Base-by-base conservation (phyloP, 1,139 yeast genomes). In the Hansenula lynferdii region DNA sequence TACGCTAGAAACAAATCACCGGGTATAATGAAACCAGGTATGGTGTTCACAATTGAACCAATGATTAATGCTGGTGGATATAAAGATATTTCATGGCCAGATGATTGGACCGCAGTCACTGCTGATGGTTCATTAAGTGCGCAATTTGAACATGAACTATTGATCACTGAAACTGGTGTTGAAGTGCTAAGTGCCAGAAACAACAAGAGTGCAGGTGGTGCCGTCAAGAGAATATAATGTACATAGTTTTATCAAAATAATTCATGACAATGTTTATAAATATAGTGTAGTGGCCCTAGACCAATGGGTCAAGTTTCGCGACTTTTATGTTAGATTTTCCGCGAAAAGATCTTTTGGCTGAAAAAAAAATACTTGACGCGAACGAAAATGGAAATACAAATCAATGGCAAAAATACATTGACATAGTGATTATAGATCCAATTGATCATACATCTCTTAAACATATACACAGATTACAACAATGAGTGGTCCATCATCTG, bases 41-140 rank as follows among this genome's bases (percentile, higher is more conserved):
- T 90, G 84, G 90, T 87, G 14, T 94, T 94, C 67, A 94, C 99
- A 17, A 89, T 94, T 43, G 99, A 94, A 64, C 99, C 99, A 34
- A 94, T 94, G 99, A 75, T 94, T 52, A 85, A 87, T 57, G 69
- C 82, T 48, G 98, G 98, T n/a, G 68, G 83, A 1, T 82, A 77
- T 66, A 77, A 77, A 54, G 98, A 90, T 61, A 65, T 75, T 42
- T 70, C 80, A 38, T 94, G 99, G 99, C 98, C 98, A 1, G 99
- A 94, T 61, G 85, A 86, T 63, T 94, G 99, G 99, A 94, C 99
- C 11, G 77, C 95, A 1, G 76, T 79, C 20, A 92, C 97, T 16
- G 79, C 77, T 40, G 97, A 92, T 58, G 97, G 97, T 39, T 77
- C 79, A 57, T 68, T 74, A 44, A 81, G 92, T 49, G 98, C 99